Evolutionary conservation across 2,329 filamentous ascomycete genomes (phyloP).

Genomic region (Apiospora arundinis): DNA sequence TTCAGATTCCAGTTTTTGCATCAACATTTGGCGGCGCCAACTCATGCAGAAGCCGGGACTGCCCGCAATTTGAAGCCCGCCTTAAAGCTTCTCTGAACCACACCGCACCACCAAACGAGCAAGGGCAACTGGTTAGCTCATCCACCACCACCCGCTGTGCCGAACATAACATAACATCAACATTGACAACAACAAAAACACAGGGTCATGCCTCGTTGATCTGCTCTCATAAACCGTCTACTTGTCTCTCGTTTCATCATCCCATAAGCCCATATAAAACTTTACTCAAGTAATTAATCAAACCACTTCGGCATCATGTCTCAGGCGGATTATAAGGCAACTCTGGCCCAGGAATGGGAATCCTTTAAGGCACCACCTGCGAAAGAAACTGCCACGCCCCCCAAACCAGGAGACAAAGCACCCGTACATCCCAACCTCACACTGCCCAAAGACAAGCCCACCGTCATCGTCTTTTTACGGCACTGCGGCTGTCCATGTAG

Average conservation of each 20-base stretch:
- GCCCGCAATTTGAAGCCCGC: conserved; percentile 8
- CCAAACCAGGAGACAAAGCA: conserved; percentile 60
- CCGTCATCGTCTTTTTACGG: conserved; percentile 70
- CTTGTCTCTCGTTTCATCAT: neutral
- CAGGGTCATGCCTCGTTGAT: neutral
- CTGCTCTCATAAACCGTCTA: neutral
- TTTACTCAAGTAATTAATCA: neutral
- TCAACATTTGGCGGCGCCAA: neutral
- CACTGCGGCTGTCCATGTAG: conserved; percentile 79
- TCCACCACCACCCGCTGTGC: neutral
- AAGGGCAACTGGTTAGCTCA: neutral
- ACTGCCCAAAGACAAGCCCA: conserved; percentile 61
- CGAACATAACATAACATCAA: neutral
- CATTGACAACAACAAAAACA: neutral
- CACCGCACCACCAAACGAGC: neutral
- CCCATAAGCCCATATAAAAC: neutral
- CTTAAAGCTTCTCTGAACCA: conserved; percentile 3
- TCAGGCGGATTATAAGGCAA: conserved; percentile 30
- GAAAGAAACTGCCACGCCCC: conserved; percentile 53
- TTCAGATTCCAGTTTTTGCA: neutral
- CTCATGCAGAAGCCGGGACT: conserved; percentile 12
- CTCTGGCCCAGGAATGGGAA: conserved; percentile 46
- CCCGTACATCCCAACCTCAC: conserved; percentile 59
- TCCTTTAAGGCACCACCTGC: conserved; percentile 48
- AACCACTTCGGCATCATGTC: neutral